phyloP scores from a whole-genome alignment of 495 filamentous ascomycete genomes.

The Penicillium canariense region DNA sequence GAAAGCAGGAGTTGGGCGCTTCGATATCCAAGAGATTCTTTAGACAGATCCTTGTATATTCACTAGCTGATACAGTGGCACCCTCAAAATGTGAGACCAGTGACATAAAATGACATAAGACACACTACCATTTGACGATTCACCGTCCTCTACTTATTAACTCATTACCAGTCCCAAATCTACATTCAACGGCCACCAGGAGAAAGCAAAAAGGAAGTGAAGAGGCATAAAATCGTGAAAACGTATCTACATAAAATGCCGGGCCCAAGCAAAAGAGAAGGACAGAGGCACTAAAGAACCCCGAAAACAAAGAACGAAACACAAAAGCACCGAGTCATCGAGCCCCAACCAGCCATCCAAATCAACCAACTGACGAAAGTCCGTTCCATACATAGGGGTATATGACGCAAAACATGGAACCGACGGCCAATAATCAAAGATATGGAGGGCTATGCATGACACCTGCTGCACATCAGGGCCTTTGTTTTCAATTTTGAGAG shows the following conservation, averaged over 20 bases:
- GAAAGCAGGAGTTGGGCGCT: background rate
- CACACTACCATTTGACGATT: too few relatives aligned
- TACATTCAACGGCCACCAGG: too few relatives aligned
- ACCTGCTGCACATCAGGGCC: background rate
- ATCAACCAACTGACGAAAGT: background rate
- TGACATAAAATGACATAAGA: too few relatives aligned
- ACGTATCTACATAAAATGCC: background rate
- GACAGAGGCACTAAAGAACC: background rate
- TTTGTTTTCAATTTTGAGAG: background rate
- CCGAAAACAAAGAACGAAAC: background rate
- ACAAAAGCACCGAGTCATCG: background rate
- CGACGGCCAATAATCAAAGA: background rate
- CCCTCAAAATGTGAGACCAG: too few relatives aligned
- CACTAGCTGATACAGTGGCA: background rate
- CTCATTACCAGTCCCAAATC: too few relatives aligned
- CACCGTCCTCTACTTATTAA: too few relatives aligned
- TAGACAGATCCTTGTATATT: background rate
- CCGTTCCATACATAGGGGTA: background rate
- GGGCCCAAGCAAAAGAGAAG: background rate
- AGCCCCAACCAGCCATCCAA: background rate
- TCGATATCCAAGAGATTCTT: too few relatives aligned
- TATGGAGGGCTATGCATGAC: background rate
- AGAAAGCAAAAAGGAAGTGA: background rate
- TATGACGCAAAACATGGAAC: slow-evolving; percentile 1
- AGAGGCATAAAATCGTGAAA: background rate